Conservation (phyloP, 2,329 filamentous ascomycete species). For the Fusarium ramigenum region DNA sequence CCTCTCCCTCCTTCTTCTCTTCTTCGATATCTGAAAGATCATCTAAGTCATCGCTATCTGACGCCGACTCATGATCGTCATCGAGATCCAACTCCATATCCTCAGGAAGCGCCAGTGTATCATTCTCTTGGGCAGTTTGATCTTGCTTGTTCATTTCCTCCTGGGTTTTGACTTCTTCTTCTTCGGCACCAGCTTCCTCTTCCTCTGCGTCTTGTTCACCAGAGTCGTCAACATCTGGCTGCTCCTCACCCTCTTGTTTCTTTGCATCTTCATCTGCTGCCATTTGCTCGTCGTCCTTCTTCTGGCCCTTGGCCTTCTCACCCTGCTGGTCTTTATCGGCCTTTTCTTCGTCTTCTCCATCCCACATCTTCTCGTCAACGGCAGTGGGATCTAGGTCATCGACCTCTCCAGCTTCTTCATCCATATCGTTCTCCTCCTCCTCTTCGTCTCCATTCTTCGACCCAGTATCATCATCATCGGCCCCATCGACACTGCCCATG, state of each 20-base stretch:
- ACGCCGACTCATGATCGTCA: constrained; percentile 69
- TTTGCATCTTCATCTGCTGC: constrained; percentile 67
- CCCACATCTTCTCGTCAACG: constrained; percentile 99
- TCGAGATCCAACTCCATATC: constrained; percentile 88
- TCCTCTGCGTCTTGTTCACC: constrained; percentile 61
- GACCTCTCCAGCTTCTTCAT: constrained; percentile 90
- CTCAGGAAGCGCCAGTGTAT: constrained; percentile 84
- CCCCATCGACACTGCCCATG: constrained; percentile 71
- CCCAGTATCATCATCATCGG: constrained; percentile 68
- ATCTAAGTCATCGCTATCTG: constrained; percentile 66
- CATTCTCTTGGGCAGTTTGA: constrained; percentile 82
- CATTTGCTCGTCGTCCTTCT: constrained; percentile 70
- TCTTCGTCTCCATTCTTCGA: constrained; percentile 71
- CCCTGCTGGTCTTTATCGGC: constrained; percentile 85
- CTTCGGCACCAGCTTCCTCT: constrained; percentile 70
- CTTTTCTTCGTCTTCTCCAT: constrained; percentile 82
- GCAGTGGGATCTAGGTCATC: constrained; percentile 89
- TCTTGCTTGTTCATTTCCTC: constrained; percentile 70
- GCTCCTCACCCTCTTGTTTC: constrained; percentile 53
- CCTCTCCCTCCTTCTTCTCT: constrained; percentile 50
- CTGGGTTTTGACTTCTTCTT: constrained; percentile 63
- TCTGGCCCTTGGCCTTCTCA: constrained; percentile 75
- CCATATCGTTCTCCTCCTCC: constrained; percentile 77
- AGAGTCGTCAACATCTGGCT: constrained; percentile 56
- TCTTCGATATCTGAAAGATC: constrained; percentile 65